Base-by-base conservation (phyloP, 345 rosid genomes). In the Psidium friedrichsthalianum region DNA sequence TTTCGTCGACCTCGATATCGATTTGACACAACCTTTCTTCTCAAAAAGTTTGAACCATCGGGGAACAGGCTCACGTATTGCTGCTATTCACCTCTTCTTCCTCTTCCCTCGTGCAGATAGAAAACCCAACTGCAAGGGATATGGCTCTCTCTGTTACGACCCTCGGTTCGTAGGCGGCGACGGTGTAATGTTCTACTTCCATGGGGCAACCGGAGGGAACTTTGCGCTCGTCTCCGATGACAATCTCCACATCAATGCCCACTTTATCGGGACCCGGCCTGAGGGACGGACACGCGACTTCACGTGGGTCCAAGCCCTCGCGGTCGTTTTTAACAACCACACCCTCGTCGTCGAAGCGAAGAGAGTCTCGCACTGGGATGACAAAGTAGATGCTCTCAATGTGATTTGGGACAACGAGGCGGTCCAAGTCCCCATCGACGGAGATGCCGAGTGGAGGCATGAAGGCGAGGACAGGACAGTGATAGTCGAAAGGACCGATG, bases 251-350 rank as follows among this genome's bases (percentile, higher is more conserved):
- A 94, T 96, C 89, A 96, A 96, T 85, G 98, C 98, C 64, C 99
- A 92, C 82, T 91, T 96, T 88, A 96, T 96, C 5, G 99, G 99
- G 29, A 93, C 95, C 44, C 88, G 98, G 32, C 99, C 99, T 0
- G 40, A 85, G 83, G 98, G 95, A 13, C 89, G 98, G 88, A 93
- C 93, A 22, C 91, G 99, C 24, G 98, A 96, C 90, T 96, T 74
- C 91, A 96, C 99, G 42, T 96, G 98, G 99, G 98, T 96, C 57
- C 97, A 96, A 84, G 95, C 99, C 69, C 85, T 96, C 64, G 90
- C 94, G 8, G 90, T 93, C 86, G 92, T 96, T 94, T 94, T 95
- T 82, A 94, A 93, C 58, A 85, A 87, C 47, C 95, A 94, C 91
- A 94, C 91, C 32, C 93, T 96, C 6, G 93, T 92, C 85, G 85